Conservation (phyloP, 441 rosid genomes). For the Eruca vesicaria region DNA sequence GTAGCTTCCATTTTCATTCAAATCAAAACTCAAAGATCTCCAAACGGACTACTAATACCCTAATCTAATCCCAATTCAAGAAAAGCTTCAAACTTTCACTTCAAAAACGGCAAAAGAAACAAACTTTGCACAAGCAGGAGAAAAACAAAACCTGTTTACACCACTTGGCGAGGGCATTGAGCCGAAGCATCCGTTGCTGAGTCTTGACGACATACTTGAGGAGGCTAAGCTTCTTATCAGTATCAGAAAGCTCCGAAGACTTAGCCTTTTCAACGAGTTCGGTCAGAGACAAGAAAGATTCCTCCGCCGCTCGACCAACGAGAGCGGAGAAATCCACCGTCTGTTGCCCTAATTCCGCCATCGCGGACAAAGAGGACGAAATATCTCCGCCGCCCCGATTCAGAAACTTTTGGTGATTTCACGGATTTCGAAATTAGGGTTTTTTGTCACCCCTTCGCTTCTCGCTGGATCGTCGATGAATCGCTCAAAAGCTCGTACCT, state of each 20-base stretch:
- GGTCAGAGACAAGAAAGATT: slow-evolving; percentile 72
- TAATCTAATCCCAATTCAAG: neutral
- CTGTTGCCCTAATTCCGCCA: slow-evolving; percentile 92
- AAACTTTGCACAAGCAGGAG: neutral
- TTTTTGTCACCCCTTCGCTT: neutral
- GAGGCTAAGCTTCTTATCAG: slow-evolving; percentile 82
- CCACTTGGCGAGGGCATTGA: slow-evolving; percentile 94
- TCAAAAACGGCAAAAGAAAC: neutral
- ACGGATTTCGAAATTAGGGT: slow-evolving; percentile 25
- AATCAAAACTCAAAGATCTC: neutral
- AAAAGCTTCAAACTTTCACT: slow-evolving; percentile 20
- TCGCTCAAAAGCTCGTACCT: neutral
- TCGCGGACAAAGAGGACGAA: slow-evolving; percentile 28
- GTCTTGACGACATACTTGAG: slow-evolving; percentile 80
- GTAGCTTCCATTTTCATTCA: neutral
- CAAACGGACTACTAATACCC: slow-evolving; percentile 2
- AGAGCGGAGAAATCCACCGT: slow-evolving; percentile 83
- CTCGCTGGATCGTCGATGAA: neutral
- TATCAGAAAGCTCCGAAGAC: slow-evolving; percentile 70
- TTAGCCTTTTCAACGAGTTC: slow-evolving; percentile 82
- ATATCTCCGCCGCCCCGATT: slow-evolving; percentile 13
- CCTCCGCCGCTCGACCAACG: slow-evolving; percentile 81
- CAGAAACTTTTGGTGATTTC: slow-evolving; percentile 17
- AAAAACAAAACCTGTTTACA: slow-evolving; percentile 80
- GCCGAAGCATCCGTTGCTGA: slow-evolving; percentile 95